These are phyloP conservation scores for Pythium aphanidermatum DNA, from an alignment of 352 stramenopile genomes.

Conservation along the genomic window DNA sequence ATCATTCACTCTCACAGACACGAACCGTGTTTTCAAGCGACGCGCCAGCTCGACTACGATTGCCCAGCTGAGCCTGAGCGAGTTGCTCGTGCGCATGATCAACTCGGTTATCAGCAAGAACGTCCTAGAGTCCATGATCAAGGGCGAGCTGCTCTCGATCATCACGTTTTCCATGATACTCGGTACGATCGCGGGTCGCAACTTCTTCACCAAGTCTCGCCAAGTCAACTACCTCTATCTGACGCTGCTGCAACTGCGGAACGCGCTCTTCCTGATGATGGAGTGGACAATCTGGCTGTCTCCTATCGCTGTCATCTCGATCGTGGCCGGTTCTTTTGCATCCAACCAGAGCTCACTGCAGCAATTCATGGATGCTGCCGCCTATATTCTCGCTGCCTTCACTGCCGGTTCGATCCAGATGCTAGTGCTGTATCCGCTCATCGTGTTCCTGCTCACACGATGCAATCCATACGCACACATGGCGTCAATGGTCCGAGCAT, in stretches of 20 bases:
- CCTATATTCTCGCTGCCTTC: constrained; percentile 37
- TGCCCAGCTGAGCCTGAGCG: too few relatives aligned
- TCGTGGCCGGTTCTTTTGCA: constrained; percentile 43
- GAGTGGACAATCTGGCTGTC: too few relatives aligned
- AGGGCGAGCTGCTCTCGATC: constrained; percentile 38
- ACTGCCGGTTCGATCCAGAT: constrained; percentile 30
- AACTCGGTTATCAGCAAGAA: too few relatives aligned
- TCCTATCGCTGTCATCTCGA: constrained; percentile 45
- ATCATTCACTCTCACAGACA: too few relatives aligned
- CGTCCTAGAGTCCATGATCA: constrained; percentile 33
- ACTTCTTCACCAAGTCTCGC: too few relatives aligned
- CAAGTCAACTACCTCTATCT: too few relatives aligned
- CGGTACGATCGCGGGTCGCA: too few relatives aligned
- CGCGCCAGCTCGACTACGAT: too few relatives aligned
- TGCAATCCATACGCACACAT: constrained; percentile 62
- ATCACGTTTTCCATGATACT: constrained; percentile 65
- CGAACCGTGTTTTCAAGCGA: too few relatives aligned
- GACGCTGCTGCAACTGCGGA: too few relatives aligned
- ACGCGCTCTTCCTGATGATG: too few relatives aligned
- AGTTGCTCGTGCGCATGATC: too few relatives aligned
- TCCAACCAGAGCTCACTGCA: constrained; percentile 24
- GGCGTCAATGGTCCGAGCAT: constrained; percentile 43
- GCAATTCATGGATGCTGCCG: constrained; percentile 39
- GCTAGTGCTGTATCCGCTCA: constrained; percentile 36
- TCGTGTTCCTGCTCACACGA: constrained; percentile 46